These are phyloP conservation scores for Colletotrichum karsti DNA, from an alignment of 2,329 filamentous ascomycete genomes.

Conservation along the genomic window DNA sequence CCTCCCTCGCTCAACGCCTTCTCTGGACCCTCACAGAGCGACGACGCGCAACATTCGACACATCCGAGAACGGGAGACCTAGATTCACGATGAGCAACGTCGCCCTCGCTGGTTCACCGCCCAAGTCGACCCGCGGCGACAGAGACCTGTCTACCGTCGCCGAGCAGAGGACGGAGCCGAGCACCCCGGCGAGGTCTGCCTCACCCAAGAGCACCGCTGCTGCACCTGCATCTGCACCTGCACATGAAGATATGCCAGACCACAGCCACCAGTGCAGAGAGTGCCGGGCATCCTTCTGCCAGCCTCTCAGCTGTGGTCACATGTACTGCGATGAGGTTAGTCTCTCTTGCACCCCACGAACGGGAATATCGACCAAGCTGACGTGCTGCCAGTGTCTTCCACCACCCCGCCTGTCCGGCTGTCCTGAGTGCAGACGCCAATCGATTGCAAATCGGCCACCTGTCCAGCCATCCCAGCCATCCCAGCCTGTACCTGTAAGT, in stretches of 20 bases:
- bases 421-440: not conserved
- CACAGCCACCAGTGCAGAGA: constrained; percentile 10
- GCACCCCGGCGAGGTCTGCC: not conserved
- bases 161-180: not conserved
- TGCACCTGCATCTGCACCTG: too few species aligned
- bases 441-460: too few species aligned
- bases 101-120: not conserved
- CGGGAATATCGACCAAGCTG: not conserved
- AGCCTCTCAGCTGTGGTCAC: constrained; percentile 13
- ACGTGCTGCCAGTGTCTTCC: not conserved
- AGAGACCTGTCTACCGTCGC: not conserved
- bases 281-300: constrained; percentile 1
- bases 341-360: too few species aligned
- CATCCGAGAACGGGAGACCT: not conserved
- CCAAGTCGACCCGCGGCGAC: not conserved
- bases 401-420: not conserved
- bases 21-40: too few species aligned
- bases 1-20: too few species aligned
- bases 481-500: not conserved
- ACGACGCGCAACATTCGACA: not conserved
- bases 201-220: not conserved
- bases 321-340: constrained; percentile 11
- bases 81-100: not conserved
- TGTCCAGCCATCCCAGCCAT: too few species aligned
- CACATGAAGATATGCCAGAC: not conserved